Percentiles rank a stretch among this genome's conserved stretches.
These are phyloP conservation scores for Lactifluus rugatus DNA, from an alignment of 768 basidiomycete genomes.

Conservation along the genomic window DNA sequence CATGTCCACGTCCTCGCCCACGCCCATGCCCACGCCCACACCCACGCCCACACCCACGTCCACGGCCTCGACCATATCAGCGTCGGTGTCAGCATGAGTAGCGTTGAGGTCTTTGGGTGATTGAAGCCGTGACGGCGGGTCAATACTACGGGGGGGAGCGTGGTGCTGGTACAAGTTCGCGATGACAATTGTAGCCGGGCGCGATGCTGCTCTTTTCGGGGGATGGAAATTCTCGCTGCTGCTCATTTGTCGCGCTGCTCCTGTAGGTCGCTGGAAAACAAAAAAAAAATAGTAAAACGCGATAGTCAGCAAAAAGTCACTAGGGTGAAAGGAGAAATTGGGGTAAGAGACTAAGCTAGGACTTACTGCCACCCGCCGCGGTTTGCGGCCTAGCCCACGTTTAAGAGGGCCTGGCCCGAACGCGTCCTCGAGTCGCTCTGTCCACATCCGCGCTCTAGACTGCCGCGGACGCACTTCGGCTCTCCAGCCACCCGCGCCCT, in stretches of 20 bases:
- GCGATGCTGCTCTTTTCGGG: neutral
- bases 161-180: neutral
- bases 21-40: neutral
- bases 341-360: no score
- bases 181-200: neutral
- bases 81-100: neutral
- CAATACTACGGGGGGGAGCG: neutral
- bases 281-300: neutral
- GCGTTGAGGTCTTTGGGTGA: neutral
- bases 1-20: neutral
- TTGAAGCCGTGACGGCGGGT: neutral
- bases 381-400: conserved; percentile 16
- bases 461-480: conserved; percentile 6
- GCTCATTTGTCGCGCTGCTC: neutral
- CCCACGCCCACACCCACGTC: neutral
- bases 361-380: conserved; percentile 11
- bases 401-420: conserved; percentile 15
- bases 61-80: neutral
- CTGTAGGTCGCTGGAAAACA: neutral
- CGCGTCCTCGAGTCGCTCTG: conserved; percentile 12
- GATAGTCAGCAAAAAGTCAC: neutral
- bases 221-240: no score
- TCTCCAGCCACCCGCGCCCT: neutral
- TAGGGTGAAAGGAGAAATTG: neutral
- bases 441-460: conserved; percentile 7